A percentile compares a stretch with the other conserved stretches of the same genome.
Evolutionary conservation across 2,329 filamentous ascomycete genomes (phyloP).

Genomic region (Sclerotinia trifoliorum): DNA sequence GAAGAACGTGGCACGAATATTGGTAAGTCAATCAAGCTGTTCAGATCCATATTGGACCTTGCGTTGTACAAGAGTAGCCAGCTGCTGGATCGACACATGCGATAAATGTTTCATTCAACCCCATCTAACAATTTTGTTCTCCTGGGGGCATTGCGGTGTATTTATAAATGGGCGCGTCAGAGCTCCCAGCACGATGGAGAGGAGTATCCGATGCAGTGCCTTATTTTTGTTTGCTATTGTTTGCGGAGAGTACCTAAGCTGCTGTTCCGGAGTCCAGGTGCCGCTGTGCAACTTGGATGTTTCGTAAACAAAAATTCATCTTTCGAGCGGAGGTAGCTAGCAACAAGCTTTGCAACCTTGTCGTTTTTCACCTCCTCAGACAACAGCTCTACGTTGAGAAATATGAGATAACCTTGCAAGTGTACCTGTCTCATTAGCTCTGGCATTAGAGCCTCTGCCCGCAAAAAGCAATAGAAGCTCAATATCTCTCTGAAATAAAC

Average conservation of each 20-base stretch:
- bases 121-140: not conserved
- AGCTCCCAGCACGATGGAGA: too few relatives aligned
- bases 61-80: not conserved
- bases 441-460: not conserved
- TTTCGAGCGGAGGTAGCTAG: too few relatives aligned
- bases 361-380: not conserved
- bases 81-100: not conserved
- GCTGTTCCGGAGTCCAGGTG: not conserved
- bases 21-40: not conserved
- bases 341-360: not conserved
- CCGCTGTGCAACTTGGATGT: not conserved
- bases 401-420: not conserved
- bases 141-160: not conserved
- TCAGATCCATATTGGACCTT: conserved; percentile 12
- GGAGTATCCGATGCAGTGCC: too few relatives aligned
- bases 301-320: not conserved
- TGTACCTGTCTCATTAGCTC: not conserved
- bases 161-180: too few relatives aligned
- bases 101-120: not conserved
- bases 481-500: not conserved
- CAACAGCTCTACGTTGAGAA: not conserved
- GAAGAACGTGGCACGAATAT: conserved; percentile 22
- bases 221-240: not conserved
- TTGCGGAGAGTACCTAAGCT: not conserved
- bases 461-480: not conserved